phyloP scores from a whole-genome alignment of 148 eudicot species.

The Rhododendron kiyosumense region DNA sequence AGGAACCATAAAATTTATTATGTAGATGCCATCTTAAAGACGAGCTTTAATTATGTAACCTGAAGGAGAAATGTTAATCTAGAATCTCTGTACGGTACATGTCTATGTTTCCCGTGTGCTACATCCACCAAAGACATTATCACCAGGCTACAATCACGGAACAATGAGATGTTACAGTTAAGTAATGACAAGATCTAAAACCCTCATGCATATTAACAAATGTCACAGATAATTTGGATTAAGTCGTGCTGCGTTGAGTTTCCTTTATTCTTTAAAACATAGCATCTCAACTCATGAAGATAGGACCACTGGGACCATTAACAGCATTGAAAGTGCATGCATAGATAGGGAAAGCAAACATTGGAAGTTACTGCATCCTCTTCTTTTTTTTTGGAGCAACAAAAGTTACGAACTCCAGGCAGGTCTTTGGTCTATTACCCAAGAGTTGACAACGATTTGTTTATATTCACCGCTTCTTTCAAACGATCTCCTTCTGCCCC shows the following conservation, averaged over 20 bases:
- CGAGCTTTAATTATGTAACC: constrained; percentile 27
- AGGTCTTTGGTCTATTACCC: constrained; percentile 34
- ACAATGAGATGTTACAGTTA: background rate
- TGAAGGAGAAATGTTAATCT: constrained; percentile 74
- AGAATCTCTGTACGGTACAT: constrained; percentile 73
- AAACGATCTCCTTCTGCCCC: constrained; percentile 72
- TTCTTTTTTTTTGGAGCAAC: background rate
- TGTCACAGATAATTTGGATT: background rate
- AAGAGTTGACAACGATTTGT: constrained; percentile 62
- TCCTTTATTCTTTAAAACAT: background rate
- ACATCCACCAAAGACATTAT: constrained; percentile 73
- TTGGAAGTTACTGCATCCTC: constrained; percentile 1
- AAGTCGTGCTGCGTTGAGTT: background rate
- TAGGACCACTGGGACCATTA: background rate
- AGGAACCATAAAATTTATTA: background rate
- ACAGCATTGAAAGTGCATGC: background rate
- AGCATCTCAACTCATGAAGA: background rate
- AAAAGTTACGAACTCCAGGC: background rate
- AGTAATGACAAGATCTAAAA: background rate
- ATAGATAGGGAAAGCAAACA: background rate
- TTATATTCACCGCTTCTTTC: constrained; percentile 70
- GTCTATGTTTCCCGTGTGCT: constrained; percentile 67
- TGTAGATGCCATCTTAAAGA: background rate
- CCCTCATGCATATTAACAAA: background rate
- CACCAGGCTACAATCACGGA: constrained; percentile 44